These are phyloP conservation scores for Calonectria naviculata DNA, from an alignment of 2,329 filamentous ascomycete genomes.

Conservation along the genomic window DNA sequence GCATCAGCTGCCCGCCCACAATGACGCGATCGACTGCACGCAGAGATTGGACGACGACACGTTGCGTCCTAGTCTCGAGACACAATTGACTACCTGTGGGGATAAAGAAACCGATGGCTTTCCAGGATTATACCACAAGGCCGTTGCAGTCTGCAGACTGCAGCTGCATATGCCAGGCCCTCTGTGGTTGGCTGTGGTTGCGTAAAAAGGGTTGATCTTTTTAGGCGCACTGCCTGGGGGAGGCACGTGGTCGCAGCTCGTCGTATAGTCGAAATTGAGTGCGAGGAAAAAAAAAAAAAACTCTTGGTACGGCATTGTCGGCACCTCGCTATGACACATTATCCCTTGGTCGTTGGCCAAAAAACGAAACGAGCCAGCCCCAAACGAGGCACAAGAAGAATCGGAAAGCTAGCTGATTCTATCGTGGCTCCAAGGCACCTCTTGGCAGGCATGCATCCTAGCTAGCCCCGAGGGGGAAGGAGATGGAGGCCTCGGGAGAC, in stretches of 20 bases:
- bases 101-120: conserved; percentile 20
- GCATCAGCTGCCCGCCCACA: conserved; percentile 39
- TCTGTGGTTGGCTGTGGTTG: conserved; percentile 31
- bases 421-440: neutral
- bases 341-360: conserved; percentile 25
- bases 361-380: conserved; percentile 30
- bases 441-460: conserved; percentile 21
- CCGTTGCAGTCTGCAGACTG: conserved; percentile 31
- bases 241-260: conserved; percentile 38
- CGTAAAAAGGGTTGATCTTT: conserved; percentile 31
- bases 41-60: conserved; percentile 36
- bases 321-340: conserved; percentile 34
- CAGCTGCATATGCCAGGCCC: conserved; percentile 27
- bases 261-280: conserved; percentile 41
- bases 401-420: conserved; percentile 1
- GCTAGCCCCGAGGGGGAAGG: conserved; percentile 8
- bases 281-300: conserved; percentile 29
- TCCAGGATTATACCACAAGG: conserved; percentile 25
- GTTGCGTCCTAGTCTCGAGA: conserved; percentile 35
- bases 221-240: conserved; percentile 29
- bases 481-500: conserved; percentile 3
- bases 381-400: conserved; percentile 34
- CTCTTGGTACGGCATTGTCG: conserved; percentile 44
- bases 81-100: conserved; percentile 24
- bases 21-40: conserved; percentile 43